Evolutionary conservation across 257 asterid genomes (phyloP).

Genomic region (Salvia splendens): DNA sequence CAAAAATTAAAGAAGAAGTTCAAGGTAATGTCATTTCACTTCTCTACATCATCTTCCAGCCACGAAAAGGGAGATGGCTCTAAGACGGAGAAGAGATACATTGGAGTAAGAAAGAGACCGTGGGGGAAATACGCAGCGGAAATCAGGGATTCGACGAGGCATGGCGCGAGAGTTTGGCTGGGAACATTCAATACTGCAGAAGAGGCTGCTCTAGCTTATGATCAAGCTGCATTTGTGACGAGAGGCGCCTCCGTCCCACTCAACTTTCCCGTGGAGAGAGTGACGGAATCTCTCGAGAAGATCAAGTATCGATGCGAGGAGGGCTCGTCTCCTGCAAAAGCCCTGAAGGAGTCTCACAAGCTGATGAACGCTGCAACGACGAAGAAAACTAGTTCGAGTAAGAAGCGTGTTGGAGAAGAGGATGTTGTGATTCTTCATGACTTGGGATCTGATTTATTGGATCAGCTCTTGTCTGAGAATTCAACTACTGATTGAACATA

Average conservation of each 20-base stretch:
- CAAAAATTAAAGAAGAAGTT: conserved; percentile 16
- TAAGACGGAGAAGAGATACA: conserved; percentile 24
- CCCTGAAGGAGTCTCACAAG: conserved; percentile 44
- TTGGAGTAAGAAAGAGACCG: conserved; percentile 41
- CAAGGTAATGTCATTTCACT: conserved; percentile 15
- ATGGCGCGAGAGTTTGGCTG: conserved; percentile 46
- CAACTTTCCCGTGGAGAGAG: conserved; percentile 35
- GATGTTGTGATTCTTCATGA: conserved; percentile 36
- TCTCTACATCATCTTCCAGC: background rate
- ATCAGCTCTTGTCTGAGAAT: conserved; percentile 32
- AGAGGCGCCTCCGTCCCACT: conserved; percentile 34
- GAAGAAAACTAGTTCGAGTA: background rate
- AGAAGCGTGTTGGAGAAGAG: conserved; percentile 3
- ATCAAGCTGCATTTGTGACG: conserved; percentile 44
- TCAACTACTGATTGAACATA: background rate
- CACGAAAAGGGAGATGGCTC: background rate
- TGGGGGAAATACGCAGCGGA: conserved; percentile 50
- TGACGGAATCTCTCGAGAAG: conserved; percentile 35
- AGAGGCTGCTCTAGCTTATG: conserved; percentile 46
- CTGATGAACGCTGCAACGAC: background rate
- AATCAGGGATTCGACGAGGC: conserved; percentile 43
- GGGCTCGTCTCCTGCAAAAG: conserved; percentile 44
- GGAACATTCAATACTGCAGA: conserved; percentile 42
- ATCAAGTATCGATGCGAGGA: conserved; percentile 34
- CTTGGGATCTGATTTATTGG: conserved; percentile 44